These are phyloP conservation scores for Leccinellum rugosiceps DNA, from an alignment of 768 basidiomycete genomes.

Conservation along the genomic window DNA sequence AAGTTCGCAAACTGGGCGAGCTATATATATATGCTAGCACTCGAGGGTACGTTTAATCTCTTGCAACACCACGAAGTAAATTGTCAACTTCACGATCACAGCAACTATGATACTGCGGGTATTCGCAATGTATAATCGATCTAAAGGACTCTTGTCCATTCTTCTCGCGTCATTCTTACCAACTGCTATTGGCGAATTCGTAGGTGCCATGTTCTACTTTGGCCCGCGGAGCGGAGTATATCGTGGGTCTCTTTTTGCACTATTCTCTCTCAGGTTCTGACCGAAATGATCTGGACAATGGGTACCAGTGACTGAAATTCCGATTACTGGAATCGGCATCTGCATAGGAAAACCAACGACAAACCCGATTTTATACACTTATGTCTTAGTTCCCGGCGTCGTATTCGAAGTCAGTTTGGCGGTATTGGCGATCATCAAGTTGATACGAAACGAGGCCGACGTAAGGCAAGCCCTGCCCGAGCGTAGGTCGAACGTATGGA, in stretches of 20 bases:
- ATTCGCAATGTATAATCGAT: conserved; percentile 9
- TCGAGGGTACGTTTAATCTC: conserved; percentile 1
- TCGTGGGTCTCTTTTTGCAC: not conserved
- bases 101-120: conserved; percentile 8
- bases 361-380: conserved; percentile 1
- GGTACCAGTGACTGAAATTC: not conserved
- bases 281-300: not conserved
- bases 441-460: not conserved
- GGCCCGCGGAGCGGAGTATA: not conserved
- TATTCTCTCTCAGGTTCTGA: not conserved
- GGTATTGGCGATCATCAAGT: not conserved
- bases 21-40: conserved; percentile 7
- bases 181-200: not conserved
- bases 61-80: not conserved
- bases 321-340: not conserved
- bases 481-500: not conserved
- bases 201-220: not conserved
- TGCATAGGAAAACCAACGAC: not conserved
- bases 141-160: not conserved
- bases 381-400: not conserved
- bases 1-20: conserved; percentile 8
- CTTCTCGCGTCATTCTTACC: conserved; percentile 1
- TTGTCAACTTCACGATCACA: not conserved
- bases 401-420: conserved; percentile 1
- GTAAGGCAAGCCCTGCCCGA: not conserved